phyloP scores from a whole-genome alignment of 495 filamentous ascomycete genomes.

The Penicillium paxilli region DNA sequence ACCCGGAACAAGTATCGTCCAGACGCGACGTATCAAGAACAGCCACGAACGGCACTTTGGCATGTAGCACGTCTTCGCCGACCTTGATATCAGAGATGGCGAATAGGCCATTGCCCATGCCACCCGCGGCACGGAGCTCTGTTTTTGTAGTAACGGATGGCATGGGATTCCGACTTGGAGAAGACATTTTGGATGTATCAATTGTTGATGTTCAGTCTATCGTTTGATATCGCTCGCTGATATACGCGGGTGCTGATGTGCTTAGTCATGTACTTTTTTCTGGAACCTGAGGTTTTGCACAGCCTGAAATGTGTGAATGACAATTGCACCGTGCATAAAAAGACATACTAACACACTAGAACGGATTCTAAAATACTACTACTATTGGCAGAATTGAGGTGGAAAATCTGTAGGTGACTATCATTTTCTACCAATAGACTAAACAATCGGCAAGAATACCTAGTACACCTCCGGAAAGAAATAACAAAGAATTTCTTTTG shows the following conservation, averaged over 20 bases:
- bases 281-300: background rate
- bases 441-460: background rate
- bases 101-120: slow-evolving; percentile 45
- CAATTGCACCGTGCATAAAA: background rate
- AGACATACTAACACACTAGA: too few species aligned
- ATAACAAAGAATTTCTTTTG: slow-evolving; percentile 22
- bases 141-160: slow-evolving; percentile 31
- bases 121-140: slow-evolving; percentile 24
- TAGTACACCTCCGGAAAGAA: background rate
- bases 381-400: too few species aligned
- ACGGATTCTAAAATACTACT: too few species aligned
- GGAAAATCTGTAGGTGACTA: too few species aligned
- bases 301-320: background rate
- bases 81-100: slow-evolving; percentile 33
- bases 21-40: slow-evolving; percentile 43
- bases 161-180: slow-evolving; percentile 10
- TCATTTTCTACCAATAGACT: too few species aligned
- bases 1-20: slow-evolving; percentile 45
- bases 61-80: slow-evolving; percentile 39
- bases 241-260: background rate
- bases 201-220: slow-evolving; percentile 1
- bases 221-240: slow-evolving; percentile 9
- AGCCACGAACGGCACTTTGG: slow-evolving; percentile 41
- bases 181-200: slow-evolving; percentile 23
- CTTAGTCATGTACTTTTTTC: background rate